Conservation (phyloP, 805 yeast genomes). For the Isabelozyma pseudorhagii region DNA sequence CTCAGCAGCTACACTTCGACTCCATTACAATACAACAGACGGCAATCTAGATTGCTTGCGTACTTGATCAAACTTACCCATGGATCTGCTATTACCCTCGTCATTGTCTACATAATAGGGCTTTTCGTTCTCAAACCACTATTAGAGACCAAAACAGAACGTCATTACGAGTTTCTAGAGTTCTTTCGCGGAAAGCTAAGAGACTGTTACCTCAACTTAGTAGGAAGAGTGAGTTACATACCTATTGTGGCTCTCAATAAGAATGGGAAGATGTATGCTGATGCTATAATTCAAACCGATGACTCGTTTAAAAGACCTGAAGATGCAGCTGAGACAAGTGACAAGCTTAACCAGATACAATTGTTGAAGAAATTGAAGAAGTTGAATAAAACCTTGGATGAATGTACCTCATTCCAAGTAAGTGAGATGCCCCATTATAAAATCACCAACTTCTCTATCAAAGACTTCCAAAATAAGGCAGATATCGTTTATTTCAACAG, state of each 20-base stretch:
- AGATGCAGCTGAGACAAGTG: constrained; percentile 16
- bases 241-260: constrained; percentile 38
- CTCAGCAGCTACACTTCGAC: constrained; percentile 15
- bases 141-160: constrained; percentile 22
- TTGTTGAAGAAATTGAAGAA: constrained; percentile 19
- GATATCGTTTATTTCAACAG: constrained; percentile 34
- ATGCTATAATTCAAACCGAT: constrained; percentile 37
- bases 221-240: constrained; percentile 32
- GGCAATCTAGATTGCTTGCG: constrained; percentile 7
- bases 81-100: constrained; percentile 29
- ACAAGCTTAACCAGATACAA: constrained; percentile 22
- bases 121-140: constrained; percentile 32
- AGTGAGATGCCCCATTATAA: constrained; percentile 32
- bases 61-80: constrained; percentile 30
- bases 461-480: constrained; percentile 33
- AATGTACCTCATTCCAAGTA: constrained; percentile 24
- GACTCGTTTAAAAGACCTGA: constrained; percentile 13
- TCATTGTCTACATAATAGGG: constrained; percentile 29
- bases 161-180: constrained; percentile 35
- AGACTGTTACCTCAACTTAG: constrained; percentile 31
- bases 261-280: constrained; percentile 30
- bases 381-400: constrained; percentile 16
- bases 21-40: neutral
- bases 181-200: constrained; percentile 28
- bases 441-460: constrained; percentile 22